phyloP scores from a whole-genome alignment of 306 rosid species.

The Senna siamea region DNA sequence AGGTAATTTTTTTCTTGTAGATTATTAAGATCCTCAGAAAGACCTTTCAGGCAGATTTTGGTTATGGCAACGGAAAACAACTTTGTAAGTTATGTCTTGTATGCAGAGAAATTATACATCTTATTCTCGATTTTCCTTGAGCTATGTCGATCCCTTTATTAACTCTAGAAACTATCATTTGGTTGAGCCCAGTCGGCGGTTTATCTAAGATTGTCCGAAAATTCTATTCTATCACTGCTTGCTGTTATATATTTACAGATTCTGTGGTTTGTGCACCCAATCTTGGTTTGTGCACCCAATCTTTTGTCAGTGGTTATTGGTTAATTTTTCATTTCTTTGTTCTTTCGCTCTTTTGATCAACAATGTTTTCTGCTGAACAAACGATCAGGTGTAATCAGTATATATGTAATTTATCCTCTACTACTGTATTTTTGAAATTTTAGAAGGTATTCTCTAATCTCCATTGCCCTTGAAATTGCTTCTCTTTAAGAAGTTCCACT shows the following conservation, averaged over 20 bases:
- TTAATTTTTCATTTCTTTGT: conserved; percentile 7
- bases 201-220: not conserved
- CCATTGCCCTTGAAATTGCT: conserved; percentile 28
- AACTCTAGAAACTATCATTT: not conserved
- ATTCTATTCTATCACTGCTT: not conserved
- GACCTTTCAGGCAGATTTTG: conserved; percentile 11
- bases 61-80: not conserved
- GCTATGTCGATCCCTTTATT: not conserved
- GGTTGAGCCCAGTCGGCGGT: not conserved
- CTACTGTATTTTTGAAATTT: not conserved
- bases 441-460: not conserved
- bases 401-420: conserved; percentile 13
- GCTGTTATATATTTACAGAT: conserved; percentile 11
- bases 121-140: not conserved
- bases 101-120: not conserved
- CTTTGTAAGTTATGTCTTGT: not conserved
- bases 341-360: conserved; percentile 2
- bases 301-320: not conserved
- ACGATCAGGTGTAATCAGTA: not conserved
- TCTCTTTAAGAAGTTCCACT: not conserved
- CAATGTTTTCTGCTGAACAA: conserved; percentile 1
- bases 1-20: conserved; percentile 58
- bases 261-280: conserved; percentile 3
- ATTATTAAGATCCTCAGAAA: conserved; percentile 10
- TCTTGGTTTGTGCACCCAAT: conserved; percentile 7